Evolutionary conservation across 495 filamentous ascomycete genomes (phyloP), one percentile per base, ranked within the genome.

Genomic region (Trichodelitschia bisporula): DNA sequence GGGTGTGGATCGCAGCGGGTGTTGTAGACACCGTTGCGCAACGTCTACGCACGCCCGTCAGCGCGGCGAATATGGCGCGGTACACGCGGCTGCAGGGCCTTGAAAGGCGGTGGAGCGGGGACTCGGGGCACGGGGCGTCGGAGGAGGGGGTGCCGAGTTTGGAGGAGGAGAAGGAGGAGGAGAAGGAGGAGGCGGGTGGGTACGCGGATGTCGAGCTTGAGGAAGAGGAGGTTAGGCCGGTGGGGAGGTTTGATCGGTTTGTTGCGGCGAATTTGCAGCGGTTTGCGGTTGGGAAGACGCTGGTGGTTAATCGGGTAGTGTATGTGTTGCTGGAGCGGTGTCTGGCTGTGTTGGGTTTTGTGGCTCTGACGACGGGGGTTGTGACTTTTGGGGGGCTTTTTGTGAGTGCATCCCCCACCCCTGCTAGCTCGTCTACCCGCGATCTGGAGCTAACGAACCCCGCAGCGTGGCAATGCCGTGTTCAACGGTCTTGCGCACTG

Each of bases 401-500:
- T 44, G 66, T 72, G 56, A 56, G 63, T 56, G 12, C 5, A 14
- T 2, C 9, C 12, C 12, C 18, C 13, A 24, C 11, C 9, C 14
- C 11, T 20, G 15, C 14, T 6, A 13, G 12, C 24, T 5, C 19
- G 19, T 19, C 6, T 19, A 17, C 18, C 4, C 33, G 8, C 2
- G 13, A 19, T 15, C 15, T 19, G 11, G 20, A 26, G 23, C 36
- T 37, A 29, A 41, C 23, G 9, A 18, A 14, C 15, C 33, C 30
- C 15, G 15, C 38, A 70, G 65, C 61, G 66, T 41, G 63, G 55
- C 8, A 43, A 45, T 19, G 54, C 59, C 14, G 51, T 89, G 29
- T 86, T 91, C 59, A 83, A 73, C 41, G 78, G 82, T 3, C 57
- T 91, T 20, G 84, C 86, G 19, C 86, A 95, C 49, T 89, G 77